Evolutionary conservation across 805 yeast genomes (phyloP).

Genomic region (Schwanniomyces yamadae): DNA sequence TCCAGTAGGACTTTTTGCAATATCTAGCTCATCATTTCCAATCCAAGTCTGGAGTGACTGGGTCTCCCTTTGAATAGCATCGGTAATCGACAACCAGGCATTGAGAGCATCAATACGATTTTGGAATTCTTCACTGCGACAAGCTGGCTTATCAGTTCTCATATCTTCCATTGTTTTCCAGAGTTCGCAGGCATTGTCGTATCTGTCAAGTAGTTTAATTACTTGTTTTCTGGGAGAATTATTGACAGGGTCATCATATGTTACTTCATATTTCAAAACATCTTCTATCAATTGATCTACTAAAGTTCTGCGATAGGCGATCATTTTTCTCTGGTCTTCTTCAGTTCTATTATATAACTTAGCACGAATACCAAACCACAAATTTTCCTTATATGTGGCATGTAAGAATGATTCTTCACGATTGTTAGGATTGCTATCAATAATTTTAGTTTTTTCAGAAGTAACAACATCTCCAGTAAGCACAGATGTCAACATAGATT

Average conservation of each 20-base stretch:
- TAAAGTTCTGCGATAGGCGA: constrained; percentile 65
- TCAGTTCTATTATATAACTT: constrained; percentile 77
- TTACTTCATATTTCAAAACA: constrained; percentile 60
- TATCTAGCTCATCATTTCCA: constrained; percentile 76
- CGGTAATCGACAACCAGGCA: constrained; percentile 79
- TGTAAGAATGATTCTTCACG: constrained; percentile 49
- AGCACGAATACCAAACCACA: constrained; percentile 88
- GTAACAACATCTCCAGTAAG: constrained; percentile 93
- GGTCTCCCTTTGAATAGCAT: constrained; percentile 63
- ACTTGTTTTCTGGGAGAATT: constrained; percentile 48
- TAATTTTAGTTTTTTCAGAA: constrained; percentile 80
- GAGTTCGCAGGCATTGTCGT: constrained; percentile 65
- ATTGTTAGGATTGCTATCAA: constrained; percentile 39
- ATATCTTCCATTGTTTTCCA: constrained; percentile 82
- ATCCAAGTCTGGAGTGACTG: constrained; percentile 72
- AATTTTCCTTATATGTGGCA: constrained; percentile 61
- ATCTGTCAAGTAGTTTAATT: constrained; percentile 53
- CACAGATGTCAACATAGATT: constrained; percentile 85
- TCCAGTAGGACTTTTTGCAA: constrained; percentile 39
- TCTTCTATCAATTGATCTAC: constrained; percentile 75
- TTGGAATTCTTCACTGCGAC: constrained; percentile 62
- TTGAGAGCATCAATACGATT: constrained; percentile 70
- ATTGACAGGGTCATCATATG: constrained; percentile 33
- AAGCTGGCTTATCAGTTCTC: constrained; percentile 73
- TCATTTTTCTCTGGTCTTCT: constrained; percentile 70